These are phyloP conservation scores for Hyaloscypha finlandica DNA, from an alignment of 495 filamentous ascomycete genomes.

Conservation along the genomic window DNA sequence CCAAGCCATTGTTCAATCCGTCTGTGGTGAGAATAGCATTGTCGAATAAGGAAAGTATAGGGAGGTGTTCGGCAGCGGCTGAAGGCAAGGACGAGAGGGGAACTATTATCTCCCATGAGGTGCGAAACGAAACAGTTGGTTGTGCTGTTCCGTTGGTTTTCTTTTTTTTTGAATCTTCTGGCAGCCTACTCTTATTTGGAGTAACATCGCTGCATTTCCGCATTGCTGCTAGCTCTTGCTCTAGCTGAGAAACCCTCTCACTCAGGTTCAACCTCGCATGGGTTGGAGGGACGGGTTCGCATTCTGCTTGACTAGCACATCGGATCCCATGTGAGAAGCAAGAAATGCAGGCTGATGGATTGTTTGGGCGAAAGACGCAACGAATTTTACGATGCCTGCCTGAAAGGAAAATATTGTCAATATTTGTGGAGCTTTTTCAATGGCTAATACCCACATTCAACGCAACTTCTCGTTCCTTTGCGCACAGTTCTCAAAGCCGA, in stretches of 20 bases:
- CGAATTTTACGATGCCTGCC: constrained; percentile 14
- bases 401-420: background rate
- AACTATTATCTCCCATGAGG: background rate
- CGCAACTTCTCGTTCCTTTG: constrained; percentile 14
- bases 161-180: too few relatives aligned
- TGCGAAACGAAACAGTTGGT: background rate
- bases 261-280: constrained; percentile 8
- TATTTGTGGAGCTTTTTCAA: background rate
- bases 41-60: constrained; percentile 11
- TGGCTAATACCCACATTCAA: constrained; percentile 5
- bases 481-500: background rate
- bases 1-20: background rate
- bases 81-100: background rate
- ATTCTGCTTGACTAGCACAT: constrained; percentile 3
- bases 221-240: background rate
- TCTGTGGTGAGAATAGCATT: constrained; percentile 11
- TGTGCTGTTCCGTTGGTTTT: background rate
- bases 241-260: constrained; percentile 13
- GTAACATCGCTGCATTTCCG: background rate
- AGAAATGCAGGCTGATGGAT: background rate
- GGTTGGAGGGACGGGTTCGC: background rate
- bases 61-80: background rate
- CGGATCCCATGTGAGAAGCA: constrained; percentile 2
- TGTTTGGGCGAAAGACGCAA: constrained; percentile 9
- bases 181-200: background rate